A percentile compares a stretch with the other conserved stretches of the same genome.
phyloP scores from a whole-genome alignment of 1,284 basidiomycete genomes.

The Boletus hoseneyae region DNA sequence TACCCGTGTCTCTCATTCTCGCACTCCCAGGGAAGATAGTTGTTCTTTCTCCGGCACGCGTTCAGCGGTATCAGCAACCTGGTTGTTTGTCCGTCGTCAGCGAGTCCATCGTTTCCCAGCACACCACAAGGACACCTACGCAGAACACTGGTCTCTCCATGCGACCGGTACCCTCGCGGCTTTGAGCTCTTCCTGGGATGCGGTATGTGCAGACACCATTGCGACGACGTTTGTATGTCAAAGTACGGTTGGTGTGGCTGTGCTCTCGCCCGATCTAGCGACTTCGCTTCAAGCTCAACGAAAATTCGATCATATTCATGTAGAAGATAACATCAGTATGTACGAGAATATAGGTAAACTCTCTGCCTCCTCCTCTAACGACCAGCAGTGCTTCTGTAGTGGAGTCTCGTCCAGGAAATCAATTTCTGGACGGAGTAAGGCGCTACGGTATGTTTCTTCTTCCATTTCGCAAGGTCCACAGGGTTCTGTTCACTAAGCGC shows the following conservation, averaged over 20 bases:
- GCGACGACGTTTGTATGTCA: slow-evolving; percentile 15
- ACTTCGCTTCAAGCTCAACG: no score
- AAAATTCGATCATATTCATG: no score
- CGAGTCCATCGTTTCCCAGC: background rate
- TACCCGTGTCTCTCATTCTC: slow-evolving; percentile 75
- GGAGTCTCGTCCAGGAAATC: background rate
- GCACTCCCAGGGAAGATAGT: slow-evolving; percentile 81
- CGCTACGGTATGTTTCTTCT: background rate
- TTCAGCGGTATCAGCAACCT: slow-evolving; percentile 87
- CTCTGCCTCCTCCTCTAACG: background rate
- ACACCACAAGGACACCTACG: slow-evolving; percentile 52
- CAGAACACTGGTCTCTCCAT: slow-evolving; percentile 90
- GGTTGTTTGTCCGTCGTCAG: slow-evolving; percentile 1
- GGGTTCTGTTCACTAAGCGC: background rate
- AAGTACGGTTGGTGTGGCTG: slow-evolving; percentile 19
- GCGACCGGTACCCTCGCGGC: slow-evolving; percentile 72
- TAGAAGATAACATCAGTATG: no score
- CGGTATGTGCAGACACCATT: slow-evolving; percentile 73
- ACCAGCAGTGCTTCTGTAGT: background rate
- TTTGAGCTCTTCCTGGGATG: slow-evolving; percentile 83
- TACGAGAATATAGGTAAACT: no score
- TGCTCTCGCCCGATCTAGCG: slow-evolving; percentile 2
- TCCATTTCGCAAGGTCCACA: background rate
- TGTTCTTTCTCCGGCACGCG: slow-evolving; percentile 68
- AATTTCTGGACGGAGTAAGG: background rate